Evolutionary conservation across 306 rosid species (phyloP).

Genomic region (Medicago lupulina): DNA sequence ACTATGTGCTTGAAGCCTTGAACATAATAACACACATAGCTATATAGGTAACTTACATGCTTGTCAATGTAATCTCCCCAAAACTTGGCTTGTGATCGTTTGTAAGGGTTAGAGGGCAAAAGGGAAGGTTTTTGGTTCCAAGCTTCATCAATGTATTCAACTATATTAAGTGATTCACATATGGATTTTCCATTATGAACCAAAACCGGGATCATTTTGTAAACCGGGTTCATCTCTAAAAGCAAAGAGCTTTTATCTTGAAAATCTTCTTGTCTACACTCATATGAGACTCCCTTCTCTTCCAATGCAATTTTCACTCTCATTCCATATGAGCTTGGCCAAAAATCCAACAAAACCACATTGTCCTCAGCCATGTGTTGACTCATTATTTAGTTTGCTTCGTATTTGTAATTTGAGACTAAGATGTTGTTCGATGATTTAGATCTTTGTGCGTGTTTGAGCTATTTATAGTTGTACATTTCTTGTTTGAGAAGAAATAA

Average conservation of each 20-base stretch:
- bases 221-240: constrained; percentile 60
- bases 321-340: constrained; percentile 68
- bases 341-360: constrained; percentile 61
- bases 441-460: constrained; percentile 8
- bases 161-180: constrained; percentile 49
- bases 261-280: constrained; percentile 56
- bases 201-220: constrained; percentile 59
- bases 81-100: constrained; percentile 55
- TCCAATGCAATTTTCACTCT: constrained; percentile 64
- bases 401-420: constrained; percentile 1
- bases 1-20: no score
- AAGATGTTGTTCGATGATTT: constrained; percentile 13
- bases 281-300: constrained; percentile 58
- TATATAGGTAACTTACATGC: constrained; percentile 48
- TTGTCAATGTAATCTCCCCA: constrained; percentile 58
- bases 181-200: constrained; percentile 53
- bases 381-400: neutral
- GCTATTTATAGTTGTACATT: constrained; percentile 48
- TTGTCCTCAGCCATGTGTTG: constrained; percentile 44
- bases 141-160: constrained; percentile 56
- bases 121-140: constrained; percentile 50
- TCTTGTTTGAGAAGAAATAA: constrained; percentile 31
- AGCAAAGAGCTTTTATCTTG: constrained; percentile 56
- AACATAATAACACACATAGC: neutral
- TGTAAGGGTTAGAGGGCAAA: constrained; percentile 47